Conservation (phyloP, 306 rosid species). For the Quillaja saponaria region DNA sequence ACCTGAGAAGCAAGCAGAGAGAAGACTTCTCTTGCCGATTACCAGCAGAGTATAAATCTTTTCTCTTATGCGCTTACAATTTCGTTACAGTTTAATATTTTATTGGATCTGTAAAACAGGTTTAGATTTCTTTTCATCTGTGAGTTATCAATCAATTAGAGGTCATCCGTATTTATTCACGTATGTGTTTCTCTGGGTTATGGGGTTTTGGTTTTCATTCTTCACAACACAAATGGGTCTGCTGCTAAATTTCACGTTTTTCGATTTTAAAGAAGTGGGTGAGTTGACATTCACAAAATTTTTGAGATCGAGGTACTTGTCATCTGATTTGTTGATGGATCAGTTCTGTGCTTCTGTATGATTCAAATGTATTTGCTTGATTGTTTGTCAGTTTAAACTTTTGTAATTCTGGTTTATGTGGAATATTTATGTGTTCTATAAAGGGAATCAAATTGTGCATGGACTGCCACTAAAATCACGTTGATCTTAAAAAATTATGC, state of each 20-base stretch:
- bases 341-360: neutral
- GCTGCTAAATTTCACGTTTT: neutral
- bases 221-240: neutral
- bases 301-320: neutral
- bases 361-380: neutral
- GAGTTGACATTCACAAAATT: too few relatives aligned
- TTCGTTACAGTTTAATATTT: neutral
- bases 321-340: neutral
- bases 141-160: neutral
- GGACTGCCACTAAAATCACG: constrained; percentile 29
- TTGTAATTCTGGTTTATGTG: too few relatives aligned
- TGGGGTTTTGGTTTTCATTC: neutral
- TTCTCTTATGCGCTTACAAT: neutral
- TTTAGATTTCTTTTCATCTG: neutral
- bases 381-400: neutral
- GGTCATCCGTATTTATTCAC: neutral
- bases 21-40: neutral
- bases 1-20: neutral
- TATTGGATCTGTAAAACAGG: neutral
- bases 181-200: neutral
- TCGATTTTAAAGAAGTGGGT: too few relatives aligned
- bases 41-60: constrained; percentile 3
- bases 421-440: neutral
- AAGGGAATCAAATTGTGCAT: constrained; percentile 8
- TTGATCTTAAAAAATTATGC: neutral